phyloP scores from a whole-genome alignment of 805 yeast species.

The Metschnikowia dekortorum region DNA sequence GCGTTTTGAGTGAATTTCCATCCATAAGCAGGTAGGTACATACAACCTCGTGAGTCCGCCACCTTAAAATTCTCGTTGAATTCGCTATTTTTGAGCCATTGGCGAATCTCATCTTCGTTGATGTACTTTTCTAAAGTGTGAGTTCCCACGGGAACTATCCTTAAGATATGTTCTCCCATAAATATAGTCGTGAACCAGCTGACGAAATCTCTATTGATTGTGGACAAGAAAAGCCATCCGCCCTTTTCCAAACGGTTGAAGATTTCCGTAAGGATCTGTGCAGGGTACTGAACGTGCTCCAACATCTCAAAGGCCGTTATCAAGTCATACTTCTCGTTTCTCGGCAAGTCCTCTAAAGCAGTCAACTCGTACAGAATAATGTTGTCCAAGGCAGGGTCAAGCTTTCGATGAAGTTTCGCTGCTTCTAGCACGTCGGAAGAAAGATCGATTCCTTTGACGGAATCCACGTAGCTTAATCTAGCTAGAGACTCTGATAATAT shows the following conservation, averaged over 20 bases:
- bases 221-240: conserved; percentile 82
- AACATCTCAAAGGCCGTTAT: conserved; percentile 91
- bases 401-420: conserved; percentile 61
- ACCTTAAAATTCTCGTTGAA: conserved; percentile 44
- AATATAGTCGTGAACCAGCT: conserved; percentile 92
- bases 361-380: conserved; percentile 58
- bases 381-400: conserved; percentile 58
- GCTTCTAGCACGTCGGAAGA: conserved; percentile 78
- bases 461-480: conserved; percentile 55
- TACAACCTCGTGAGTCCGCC: conserved; percentile 68
- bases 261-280: conserved; percentile 65
- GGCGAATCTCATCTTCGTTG: conserved; percentile 63
- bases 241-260: conserved; percentile 66
- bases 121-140: conserved; percentile 86
- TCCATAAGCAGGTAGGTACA: conserved; percentile 77
- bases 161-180: conserved; percentile 76
- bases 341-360: conserved; percentile 57
- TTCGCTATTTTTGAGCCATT: conserved; percentile 52
- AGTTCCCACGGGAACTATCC: conserved; percentile 88
- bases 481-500: conserved; percentile 84
- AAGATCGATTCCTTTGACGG: conserved; percentile 80
- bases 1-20: conserved; percentile 69
- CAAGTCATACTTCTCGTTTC: conserved; percentile 55
- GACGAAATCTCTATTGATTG: conserved; percentile 83
- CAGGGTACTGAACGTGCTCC: conserved; percentile 89